These are phyloP conservation scores for Athelia psychrophila DNA, from an alignment of 1,284 basidiomycete species.

Conservation along the genomic window DNA sequence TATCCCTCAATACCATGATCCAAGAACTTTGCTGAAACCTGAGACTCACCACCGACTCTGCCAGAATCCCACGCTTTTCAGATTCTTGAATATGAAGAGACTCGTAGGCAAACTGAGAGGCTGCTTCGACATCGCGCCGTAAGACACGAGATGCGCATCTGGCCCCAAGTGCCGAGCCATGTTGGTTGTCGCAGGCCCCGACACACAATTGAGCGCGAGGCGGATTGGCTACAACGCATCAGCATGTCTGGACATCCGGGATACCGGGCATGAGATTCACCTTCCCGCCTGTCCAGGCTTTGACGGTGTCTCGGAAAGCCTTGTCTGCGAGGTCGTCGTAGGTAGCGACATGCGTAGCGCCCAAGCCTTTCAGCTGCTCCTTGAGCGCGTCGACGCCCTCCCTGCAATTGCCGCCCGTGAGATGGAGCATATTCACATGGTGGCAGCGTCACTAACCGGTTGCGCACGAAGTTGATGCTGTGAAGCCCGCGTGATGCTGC, in stretches of 20 bases:
- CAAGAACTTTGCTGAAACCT: slow-evolving; percentile 1
- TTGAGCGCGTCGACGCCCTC: slow-evolving; percentile 51
- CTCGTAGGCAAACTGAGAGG: slow-evolving; percentile 78
- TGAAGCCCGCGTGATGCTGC: slow-evolving; percentile 64
- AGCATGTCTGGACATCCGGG: slow-evolving; percentile 1
- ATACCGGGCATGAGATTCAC: slow-evolving; percentile 23
- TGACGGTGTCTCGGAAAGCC: slow-evolving; percentile 44
- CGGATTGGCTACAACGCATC: slow-evolving; percentile 45
- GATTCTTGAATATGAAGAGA: slow-evolving; percentile 79
- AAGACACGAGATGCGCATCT: slow-evolving; percentile 76
- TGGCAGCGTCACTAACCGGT: slow-evolving; percentile 42
- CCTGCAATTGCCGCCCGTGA: slow-evolving; percentile 38
- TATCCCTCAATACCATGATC: not conserved
- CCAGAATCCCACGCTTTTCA: slow-evolving; percentile 75
- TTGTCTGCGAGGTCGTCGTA: slow-evolving; percentile 69
- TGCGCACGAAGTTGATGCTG: slow-evolving; percentile 77
- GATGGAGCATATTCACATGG: not conserved
- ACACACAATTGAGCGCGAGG: slow-evolving; percentile 78
- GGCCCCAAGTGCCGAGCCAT: slow-evolving; percentile 67
- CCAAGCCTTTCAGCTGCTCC: slow-evolving; percentile 50
- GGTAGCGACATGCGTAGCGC: slow-evolving; percentile 72
- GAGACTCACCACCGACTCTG: slow-evolving; percentile 66
- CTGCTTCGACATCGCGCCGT: slow-evolving; percentile 86
- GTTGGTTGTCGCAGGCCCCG: slow-evolving; percentile 63
- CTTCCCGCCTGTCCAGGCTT: slow-evolving; percentile 59